Evolutionary conservation across 1,284 basidiomycete species (phyloP), one percentile per base, ranked within the genome.

Genomic region (Schizophyllum amplum): DNA sequence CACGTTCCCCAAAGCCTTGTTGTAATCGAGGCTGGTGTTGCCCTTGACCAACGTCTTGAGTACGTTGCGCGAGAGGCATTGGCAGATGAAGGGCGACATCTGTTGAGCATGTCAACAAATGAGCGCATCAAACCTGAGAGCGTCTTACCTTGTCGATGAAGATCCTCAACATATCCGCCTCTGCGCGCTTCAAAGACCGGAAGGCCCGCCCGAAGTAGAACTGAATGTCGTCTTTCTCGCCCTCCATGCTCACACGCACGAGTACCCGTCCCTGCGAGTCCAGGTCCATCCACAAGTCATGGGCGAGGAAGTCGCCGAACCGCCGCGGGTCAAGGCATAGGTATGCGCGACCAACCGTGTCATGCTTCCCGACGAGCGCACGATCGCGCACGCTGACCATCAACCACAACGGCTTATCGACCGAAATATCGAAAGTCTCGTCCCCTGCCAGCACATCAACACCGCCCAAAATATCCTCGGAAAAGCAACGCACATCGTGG

Each of bases 161-260:
- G 51, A 92, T 91, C 6, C 94, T 82, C 51, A 96, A 84, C 97
- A 99, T 98, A 65, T 99, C 96, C 22, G 83, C 86, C 69, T 99
- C 95, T 0, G 94, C 90, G 23, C 96, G 80, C 73, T 99, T 98
- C 64, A 99, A 71, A 52, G 89, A 94, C 46, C 96, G 81, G 79
- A 99, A 99, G 1, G 90, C 97, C 47, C 94, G 81, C 11, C 97
- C 97, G 68, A 99, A 99, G 75, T 94, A 94, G 77, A 98, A 99
- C 63, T 93, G 90, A 21, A 96, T 92, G 68, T 99, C 97, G 67
- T 98, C 95, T 71, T 96, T 92, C 77, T 98, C 96, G 51, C 94
- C 94, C 68, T 99, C 97, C 94, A 99, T 98, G 68, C 93, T 96
- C 55, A 99, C 82, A 5, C 97, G 82, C 23, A 98, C 75, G 51